Evolutionary conservation across 306 rosid genomes (phyloP).

Genomic region (Clitoria ternatea): DNA sequence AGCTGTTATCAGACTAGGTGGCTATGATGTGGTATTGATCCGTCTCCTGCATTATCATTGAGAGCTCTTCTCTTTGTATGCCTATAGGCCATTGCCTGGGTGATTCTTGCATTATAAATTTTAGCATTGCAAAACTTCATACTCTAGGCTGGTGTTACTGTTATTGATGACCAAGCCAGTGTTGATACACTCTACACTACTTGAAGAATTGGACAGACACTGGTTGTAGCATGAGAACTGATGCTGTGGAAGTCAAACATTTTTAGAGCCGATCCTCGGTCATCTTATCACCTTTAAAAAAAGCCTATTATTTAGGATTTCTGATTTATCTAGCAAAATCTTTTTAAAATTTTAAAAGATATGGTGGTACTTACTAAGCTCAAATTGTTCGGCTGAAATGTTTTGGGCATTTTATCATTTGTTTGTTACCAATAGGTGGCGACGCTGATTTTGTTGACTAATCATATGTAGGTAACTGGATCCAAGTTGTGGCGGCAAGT

Average conservation of each 20-base stretch:
- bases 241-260: background rate
- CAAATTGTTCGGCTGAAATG: background rate
- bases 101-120: background rate
- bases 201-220: background rate
- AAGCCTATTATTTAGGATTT: background rate
- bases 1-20: constrained; percentile 74
- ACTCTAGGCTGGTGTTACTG: background rate
- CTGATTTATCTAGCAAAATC: background rate
- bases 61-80: background rate
- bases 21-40: constrained; percentile 71
- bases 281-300: background rate
- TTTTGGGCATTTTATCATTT: constrained; percentile 3
- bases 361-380: background rate
- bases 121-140: background rate
- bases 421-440: background rate
- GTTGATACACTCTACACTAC: background rate
- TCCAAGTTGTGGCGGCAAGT: constrained; percentile 91
- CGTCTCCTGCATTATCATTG: constrained; percentile 7
- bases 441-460: constrained; percentile 13
- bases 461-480: constrained; percentile 60
- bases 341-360: background rate
- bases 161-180: background rate
- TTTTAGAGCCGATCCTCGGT: background rate
- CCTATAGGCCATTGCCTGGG: background rate
- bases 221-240: background rate